Evolutionary conservation across 129 eudicot genomes (phyloP).

Genomic region (carrot (Daucus carota)): DH1_v3.0 NC_030389.2:12724001-12724500

Average conservation of each 20-base stretch:
- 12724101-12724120: constrained; percentile 93
- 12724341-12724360: constrained; percentile 59
- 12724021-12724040: constrained; percentile 75
- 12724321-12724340: constrained; percentile 78
- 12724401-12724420: constrained; percentile 91
- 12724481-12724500: constrained; percentile 93
- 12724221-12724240: constrained; percentile 9
- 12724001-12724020: constrained; percentile 15
- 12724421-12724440: constrained; percentile 86
- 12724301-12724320: constrained; percentile 29
- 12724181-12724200: constrained; percentile 61
- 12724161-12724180: constrained; percentile 77
- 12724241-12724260: constrained; percentile 17
- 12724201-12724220: constrained; percentile 21
- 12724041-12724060: constrained; percentile 67
- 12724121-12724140: constrained; percentile 75
- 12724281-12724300: constrained; percentile 13
- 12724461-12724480: constrained; percentile 87
- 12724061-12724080: constrained; percentile 81
- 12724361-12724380: constrained; percentile 86
- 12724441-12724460: constrained; percentile 81
- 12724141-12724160: constrained; percentile 82
- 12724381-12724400: constrained; percentile 87
- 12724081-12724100: constrained; percentile 95
- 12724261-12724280: constrained; percentile 12